Base-by-base conservation (phyloP, 495 filamentous ascomycete species). In the Xylaria castorea region DNA sequence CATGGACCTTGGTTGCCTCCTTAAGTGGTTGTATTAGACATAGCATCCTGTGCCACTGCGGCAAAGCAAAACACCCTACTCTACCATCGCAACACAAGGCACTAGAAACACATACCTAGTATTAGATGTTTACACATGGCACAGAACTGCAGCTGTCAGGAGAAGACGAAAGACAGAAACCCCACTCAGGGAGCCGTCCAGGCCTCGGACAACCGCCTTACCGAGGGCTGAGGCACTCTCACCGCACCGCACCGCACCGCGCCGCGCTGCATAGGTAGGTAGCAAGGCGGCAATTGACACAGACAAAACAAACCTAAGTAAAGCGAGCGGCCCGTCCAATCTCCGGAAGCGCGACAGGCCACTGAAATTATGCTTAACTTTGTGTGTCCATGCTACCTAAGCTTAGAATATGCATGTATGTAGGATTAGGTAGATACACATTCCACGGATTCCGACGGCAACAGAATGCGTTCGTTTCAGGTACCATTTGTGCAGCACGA, bases 391-490 rank as follows among this genome's bases (percentile, higher is more conserved):
- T 61, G 30, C 53, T 53, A 46, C 42, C 42, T 50, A 32, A 18
- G 27, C 27, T 25, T 32, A 18, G 51, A 55, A 11, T 14, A 30
- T 9, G 3, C 5, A 18, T 53, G 30, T 16, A 53, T 65, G 62
- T 44, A 42, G 30, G 25, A 25, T 4, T 22, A 12, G 60, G 27
- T 27, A 40, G 30, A 7, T 57, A 60, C 14, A 60, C 55, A 36
- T 36, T n/a, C 32, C 9, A 40, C 46, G 42, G 27, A 51, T 51
- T 20, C 27, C 27, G 63, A 66, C 14, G 5, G 22, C 7, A 36
- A 36, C 63, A 51, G 64, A 51, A 53, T 38, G 6, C 8, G 44
- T 70, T 48, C 42, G 68, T 70, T 70, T 70, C 55, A 70, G 68
- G 68, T 70, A 42, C 16, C 20, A 42, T 42, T 1, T 32, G 36